Evolutionary conservation across 768 basidiomycete genomes (phyloP).

Genomic region (Termitomyces titanicus): DNA sequence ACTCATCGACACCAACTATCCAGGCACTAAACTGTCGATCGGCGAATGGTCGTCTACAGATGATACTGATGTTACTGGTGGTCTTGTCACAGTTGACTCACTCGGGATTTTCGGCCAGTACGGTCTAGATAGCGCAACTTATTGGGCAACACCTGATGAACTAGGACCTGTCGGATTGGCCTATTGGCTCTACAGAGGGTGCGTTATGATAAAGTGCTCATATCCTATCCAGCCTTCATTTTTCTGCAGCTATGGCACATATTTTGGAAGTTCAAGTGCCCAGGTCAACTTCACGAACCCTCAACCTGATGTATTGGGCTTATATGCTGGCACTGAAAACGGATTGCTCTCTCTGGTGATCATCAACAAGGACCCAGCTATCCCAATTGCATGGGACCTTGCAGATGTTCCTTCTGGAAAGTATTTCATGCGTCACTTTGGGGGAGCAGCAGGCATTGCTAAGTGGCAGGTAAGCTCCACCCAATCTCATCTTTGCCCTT

Average conservation of each 20-base stretch:
- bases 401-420: conserved; percentile 42
- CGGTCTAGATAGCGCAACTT: conserved; percentile 47
- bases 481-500: background rate
- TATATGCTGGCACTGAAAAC: conserved; percentile 42
- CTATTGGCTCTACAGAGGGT: conserved; percentile 57
- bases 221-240: background rate
- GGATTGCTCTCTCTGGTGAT: conserved; percentile 42
- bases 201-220: conserved; percentile 3
- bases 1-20: conserved; percentile 45
- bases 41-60: conserved; percentile 47
- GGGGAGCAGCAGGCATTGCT: conserved; percentile 47
- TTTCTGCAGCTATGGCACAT: conserved; percentile 35
- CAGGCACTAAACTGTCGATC: conserved; percentile 53
- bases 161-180: conserved; percentile 47
- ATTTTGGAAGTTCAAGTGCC: conserved; percentile 41
- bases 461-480: conserved; percentile 48
- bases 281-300: conserved; percentile 40
- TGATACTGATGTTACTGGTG: conserved; percentile 51
- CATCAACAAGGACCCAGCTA: conserved; percentile 46
- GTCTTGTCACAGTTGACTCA: conserved; percentile 46
- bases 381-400: conserved; percentile 36
- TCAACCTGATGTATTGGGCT: conserved; percentile 38
- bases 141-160: conserved; percentile 48
- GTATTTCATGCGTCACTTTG: conserved; percentile 56
- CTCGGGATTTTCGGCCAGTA: conserved; percentile 51